phyloP scores from a whole-genome alignment of 805 yeast species.

The Saturnispora mendoncae region DNA sequence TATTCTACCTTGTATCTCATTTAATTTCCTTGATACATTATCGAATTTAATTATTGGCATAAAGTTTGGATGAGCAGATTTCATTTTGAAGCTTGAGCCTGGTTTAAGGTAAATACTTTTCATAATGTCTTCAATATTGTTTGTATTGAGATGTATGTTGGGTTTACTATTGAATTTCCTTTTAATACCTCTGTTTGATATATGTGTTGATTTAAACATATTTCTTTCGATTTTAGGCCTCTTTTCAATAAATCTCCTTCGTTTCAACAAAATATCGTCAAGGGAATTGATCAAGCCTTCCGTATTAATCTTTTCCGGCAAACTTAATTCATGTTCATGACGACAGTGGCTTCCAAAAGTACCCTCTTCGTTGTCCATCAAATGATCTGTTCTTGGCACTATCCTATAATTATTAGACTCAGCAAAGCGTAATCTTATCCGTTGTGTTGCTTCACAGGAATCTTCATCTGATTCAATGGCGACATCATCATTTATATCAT shows the following conservation, averaged over 20 bases:
- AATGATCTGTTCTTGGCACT: constrained; percentile 4
- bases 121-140: neutral
- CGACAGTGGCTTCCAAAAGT: constrained; percentile 1
- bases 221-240: neutral
- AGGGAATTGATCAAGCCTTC: neutral
- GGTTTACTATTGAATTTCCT: neutral
- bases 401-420: constrained; percentile 3
- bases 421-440: constrained; percentile 1
- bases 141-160: neutral
- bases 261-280: neutral
- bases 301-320: neutral
- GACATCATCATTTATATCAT: neutral
- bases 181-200: constrained; percentile 1
- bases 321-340: constrained; percentile 4
- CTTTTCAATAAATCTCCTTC: neutral
- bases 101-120: constrained; percentile 6
- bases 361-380: neutral
- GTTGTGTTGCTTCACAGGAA: neutral
- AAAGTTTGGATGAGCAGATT: constrained; percentile 2
- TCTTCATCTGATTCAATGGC: neutral
- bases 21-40: neutral
- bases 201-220: neutral
- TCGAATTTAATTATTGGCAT: constrained; percentile 6
- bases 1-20: neutral
- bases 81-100: constrained; percentile 4